Conservation (phyloP, 1,284 basidiomycete species). For the Gomphus bonarii region DNA sequence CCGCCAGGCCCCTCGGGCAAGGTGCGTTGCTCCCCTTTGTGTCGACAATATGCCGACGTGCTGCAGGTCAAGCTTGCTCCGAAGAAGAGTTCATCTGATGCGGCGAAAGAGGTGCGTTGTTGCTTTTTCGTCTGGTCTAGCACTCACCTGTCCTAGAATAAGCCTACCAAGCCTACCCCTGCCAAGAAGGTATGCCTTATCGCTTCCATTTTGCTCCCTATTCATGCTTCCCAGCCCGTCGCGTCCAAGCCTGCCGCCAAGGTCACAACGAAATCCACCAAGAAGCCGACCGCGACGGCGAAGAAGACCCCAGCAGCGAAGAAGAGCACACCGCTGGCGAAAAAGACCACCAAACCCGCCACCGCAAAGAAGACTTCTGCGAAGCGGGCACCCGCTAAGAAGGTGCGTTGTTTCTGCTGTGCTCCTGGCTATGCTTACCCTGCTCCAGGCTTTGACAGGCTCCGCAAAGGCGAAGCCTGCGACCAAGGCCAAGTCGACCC, state of each 20-base stretch:
- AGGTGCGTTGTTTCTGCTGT: constrained; percentile 18
- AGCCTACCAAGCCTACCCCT: constrained; percentile 26
- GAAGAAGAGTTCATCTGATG: constrained; percentile 31
- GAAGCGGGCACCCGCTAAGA: constrained; percentile 20
- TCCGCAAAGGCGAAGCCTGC: not conserved
- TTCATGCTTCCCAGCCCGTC: not conserved
- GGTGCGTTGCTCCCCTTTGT: not conserved
- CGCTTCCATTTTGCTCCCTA: no score
- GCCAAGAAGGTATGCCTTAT: constrained; percentile 18
- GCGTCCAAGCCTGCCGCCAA: constrained; percentile 23
- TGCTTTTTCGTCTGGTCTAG: not conserved
- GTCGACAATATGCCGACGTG: not conserved
- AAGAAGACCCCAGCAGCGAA: constrained; percentile 34
- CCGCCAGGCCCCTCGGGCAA: constrained; percentile 40
- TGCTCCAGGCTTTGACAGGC: not conserved
- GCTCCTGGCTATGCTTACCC: no score
- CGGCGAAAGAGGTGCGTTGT: constrained; percentile 49
- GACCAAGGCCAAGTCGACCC: not conserved
- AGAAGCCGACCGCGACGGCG: constrained; percentile 25
- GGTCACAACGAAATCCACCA: constrained; percentile 19
- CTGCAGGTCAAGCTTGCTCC: constrained; percentile 60
- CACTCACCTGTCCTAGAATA: constrained; percentile 44
- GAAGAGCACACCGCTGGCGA: constrained; percentile 14
- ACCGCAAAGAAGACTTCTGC: constrained; percentile 28
- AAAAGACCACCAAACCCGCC: constrained; percentile 23